phyloP scores from a whole-genome alignment of 176 grass and related monocot species.

The Secale cereale region DNA sequence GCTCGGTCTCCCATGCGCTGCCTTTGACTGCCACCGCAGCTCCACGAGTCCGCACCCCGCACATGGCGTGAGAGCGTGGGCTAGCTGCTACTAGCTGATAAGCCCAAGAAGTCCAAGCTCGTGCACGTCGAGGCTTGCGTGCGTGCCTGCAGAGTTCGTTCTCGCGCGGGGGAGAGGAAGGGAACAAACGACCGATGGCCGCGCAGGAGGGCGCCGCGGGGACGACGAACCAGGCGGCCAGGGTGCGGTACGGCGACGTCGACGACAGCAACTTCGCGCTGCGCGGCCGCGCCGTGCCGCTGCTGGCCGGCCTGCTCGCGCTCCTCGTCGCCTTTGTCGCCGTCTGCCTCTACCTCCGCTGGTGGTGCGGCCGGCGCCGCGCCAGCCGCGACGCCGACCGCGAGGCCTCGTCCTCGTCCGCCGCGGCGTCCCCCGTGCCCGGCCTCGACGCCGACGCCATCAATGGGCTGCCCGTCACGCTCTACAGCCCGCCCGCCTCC shows the following conservation, averaged over 20 bases:
- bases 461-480: conserved; percentile 33
- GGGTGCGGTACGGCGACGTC: conserved; percentile 50
- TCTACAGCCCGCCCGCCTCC: conserved; percentile 11
- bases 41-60: not conserved
- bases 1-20: not conserved
- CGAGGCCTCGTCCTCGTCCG: not conserved
- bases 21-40: not conserved
- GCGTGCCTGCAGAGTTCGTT: not conserved
- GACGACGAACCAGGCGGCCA: conserved; percentile 1
- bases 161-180: not conserved
- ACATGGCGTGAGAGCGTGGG: not conserved
- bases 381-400: not conserved
- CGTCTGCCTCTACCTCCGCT: conserved; percentile 43
- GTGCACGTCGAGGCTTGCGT: not conserved
- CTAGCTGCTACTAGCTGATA: not conserved
- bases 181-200: not conserved
- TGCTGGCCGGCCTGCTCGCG: conserved; percentile 31
- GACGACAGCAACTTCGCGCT: conserved; percentile 55
- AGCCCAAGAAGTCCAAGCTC: not conserved
- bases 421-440: not conserved
- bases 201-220: conserved; percentile 42
- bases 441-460: conserved; percentile 50
- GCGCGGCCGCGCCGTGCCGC: conserved; percentile 33
- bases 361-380: conserved; percentile 28
- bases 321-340: conserved; percentile 30